Evolutionary conservation across 306 rosid species (phyloP).

Genomic region (Gynostemma pentaphyllum): DNA sequence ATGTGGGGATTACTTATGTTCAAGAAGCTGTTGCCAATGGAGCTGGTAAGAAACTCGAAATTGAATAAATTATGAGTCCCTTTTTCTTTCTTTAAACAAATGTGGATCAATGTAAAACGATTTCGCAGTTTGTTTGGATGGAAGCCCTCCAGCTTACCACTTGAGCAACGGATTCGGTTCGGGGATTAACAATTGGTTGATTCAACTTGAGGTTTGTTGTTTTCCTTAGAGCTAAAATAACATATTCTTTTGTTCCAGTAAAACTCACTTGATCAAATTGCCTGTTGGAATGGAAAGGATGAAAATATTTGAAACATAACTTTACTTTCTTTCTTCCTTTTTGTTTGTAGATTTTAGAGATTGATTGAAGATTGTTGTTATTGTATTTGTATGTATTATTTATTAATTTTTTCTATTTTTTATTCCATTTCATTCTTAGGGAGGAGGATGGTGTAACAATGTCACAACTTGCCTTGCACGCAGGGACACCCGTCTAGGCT

Average conservation of each 20-base stretch:
- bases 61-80: no score
- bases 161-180: conserved; percentile 55
- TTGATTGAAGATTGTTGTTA: no score
- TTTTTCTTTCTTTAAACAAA: not conserved
- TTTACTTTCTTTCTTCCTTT: not conserved
- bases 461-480: conserved; percentile 69
- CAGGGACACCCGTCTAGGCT: conserved; percentile 60
- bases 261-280: not conserved
- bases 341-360: not conserved
- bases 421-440: conserved; percentile 33
- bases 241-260: not conserved
- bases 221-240: no score
- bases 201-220: conserved; percentile 68
- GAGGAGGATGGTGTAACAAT: conserved; percentile 99
- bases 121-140: conserved; percentile 86
- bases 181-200: conserved; percentile 72
- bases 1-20: conserved; percentile 58
- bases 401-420: conserved; percentile 6
- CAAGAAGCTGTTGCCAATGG: conserved; percentile 59
- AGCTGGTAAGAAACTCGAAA: conserved; percentile 59
- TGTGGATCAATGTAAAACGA: conserved; percentile 3
- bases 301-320: not conserved
- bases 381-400: no score
- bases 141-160: conserved; percentile 95
- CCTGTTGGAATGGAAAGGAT: not conserved